Base-by-base conservation (phyloP, 306 rosid species). In the Lathyrus sativus region DNA sequence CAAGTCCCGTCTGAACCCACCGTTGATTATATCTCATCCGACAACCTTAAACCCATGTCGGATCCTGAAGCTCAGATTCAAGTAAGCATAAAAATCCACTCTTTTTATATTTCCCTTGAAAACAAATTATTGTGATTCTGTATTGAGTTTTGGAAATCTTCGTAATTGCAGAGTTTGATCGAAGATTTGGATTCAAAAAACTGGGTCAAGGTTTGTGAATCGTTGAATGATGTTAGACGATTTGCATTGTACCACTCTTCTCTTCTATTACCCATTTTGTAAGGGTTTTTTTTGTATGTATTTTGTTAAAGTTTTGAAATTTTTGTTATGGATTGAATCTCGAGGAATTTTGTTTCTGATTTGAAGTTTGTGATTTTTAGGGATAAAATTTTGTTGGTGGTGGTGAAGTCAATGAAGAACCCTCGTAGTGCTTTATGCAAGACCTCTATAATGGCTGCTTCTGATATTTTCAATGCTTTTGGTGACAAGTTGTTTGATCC, bases 371-470 rank as follows among this genome's bases (percentile, higher is more conserved):
- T 67, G 45, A 10, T 53, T 6, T 19, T 3, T 79, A 93, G 98
- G 76, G 97, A 80, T 5, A 90, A 85, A 70, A 70, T 84, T 61
- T 51, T 84, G 82, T 50, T 55, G 84, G 89, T 90, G 51, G 46
- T 90, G 85, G 83, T 85, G 9, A 93, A 88, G 83, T 76, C 95
- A 15, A 88, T 93, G 97, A 93, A 84, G 79, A 93, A 90, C 64
- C 98, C 98, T 17, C 83, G 97, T 44, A 93, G 98, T 74, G 97
- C 98, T 69, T 43, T 93, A 18, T 76, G 83, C 84, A 93, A 93
- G 83, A 93, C 98, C 69, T 91, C 97, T n/a, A 86, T 93, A 39
- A 90, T 93, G 98, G 88, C 97, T 46, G 80, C 97, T 18, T 79
- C 89, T 45, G 98, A 90, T 69, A 72, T 93, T 72, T 88, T 93